These are phyloP conservation scores for Clavariopsis aquatica DNA, from an alignment of 495 filamentous ascomycete genomes.

Conservation along the genomic window DNA sequence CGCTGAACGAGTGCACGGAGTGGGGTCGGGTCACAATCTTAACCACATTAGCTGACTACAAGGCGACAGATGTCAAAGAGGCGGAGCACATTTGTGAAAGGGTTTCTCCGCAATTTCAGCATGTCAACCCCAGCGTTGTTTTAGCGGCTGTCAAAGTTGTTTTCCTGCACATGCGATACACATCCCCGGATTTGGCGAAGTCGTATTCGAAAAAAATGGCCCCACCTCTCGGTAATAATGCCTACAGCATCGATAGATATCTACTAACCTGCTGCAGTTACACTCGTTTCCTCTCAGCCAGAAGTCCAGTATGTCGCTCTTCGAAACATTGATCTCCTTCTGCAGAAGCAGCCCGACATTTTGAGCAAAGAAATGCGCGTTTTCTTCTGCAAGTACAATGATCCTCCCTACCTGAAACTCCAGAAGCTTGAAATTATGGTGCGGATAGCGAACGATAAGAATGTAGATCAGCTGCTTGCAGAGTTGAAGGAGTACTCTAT, in stretches of 20 bases:
- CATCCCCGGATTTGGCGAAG: conserved; percentile 72
- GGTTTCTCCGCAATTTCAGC: conserved; percentile 95
- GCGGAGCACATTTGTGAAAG: conserved; percentile 98
- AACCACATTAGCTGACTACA: conserved; percentile 84
- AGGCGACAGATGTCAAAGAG: conserved; percentile 83
- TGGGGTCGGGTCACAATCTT: conserved; percentile 98
- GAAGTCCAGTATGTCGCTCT: conserved; percentile 98
- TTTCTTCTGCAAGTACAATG: conserved; percentile 99
- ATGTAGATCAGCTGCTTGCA: conserved; percentile 89
- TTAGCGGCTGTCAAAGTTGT: conserved; percentile 96
- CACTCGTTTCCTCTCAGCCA: conserved; percentile 89
- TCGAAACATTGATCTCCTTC: conserved; percentile 89
- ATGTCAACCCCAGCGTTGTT: conserved; percentile 96
- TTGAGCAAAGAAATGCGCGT: conserved; percentile 95
- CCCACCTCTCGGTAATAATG: conserved; percentile 77
- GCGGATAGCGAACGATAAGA: conserved; percentile 95
- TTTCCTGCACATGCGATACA: conserved; percentile 90
- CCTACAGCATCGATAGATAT: neutral
- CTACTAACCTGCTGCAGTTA: conserved; percentile 60
- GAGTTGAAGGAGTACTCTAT: conserved; percentile 97
- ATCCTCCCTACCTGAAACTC: conserved; percentile 95
- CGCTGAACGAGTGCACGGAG: conserved; percentile 96
- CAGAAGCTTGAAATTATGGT: conserved; percentile 99
- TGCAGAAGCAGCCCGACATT: conserved; percentile 95
- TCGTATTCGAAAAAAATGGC: conserved; percentile 98